Conservation (phyloP, 192 early-diverging fungal genomes). For the Cladochytrium replicatum region DNA sequence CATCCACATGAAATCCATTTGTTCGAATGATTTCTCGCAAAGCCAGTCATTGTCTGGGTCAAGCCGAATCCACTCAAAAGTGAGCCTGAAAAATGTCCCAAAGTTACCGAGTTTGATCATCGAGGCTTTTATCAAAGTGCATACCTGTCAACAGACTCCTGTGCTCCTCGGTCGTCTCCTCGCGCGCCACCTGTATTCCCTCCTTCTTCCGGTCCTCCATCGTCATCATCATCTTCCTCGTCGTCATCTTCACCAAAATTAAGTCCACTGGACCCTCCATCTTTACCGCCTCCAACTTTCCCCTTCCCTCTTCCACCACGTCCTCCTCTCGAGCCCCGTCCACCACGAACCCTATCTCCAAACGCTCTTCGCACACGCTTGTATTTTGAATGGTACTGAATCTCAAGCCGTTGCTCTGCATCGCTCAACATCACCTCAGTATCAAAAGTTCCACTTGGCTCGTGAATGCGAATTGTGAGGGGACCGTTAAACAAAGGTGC, state of each 20-base stretch:
- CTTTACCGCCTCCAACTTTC: conserved; percentile 39
- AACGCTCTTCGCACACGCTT: conserved; percentile 84
- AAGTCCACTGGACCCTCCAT: conserved; percentile 31
- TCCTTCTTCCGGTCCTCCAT: conserved; percentile 40
- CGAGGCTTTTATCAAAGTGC: background rate
- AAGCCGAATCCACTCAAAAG: conserved; percentile 95
- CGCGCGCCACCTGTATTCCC: conserved; percentile 57
- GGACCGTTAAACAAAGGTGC: conserved; percentile 44
- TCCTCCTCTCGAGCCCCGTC: no score
- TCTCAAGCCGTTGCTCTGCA: conserved; percentile 63
- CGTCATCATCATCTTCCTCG: conserved; percentile 22
- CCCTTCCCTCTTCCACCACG: conserved; percentile 28
- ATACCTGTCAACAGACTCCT: conserved; percentile 23
- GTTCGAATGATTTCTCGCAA: conserved; percentile 72
- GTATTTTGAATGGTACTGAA: conserved; percentile 96
- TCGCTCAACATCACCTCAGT: conserved; percentile 64
- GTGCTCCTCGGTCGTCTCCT: conserved; percentile 70
- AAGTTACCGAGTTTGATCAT: background rate
- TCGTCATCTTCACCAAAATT: conserved; percentile 37
- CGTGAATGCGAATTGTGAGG: conserved; percentile 44
- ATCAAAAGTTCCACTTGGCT: conserved; percentile 46
- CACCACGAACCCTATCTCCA: conserved; percentile 37
- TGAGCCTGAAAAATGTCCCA: conserved; percentile 16
- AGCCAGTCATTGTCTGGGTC: conserved; percentile 95
- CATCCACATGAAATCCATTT: conserved; percentile 93